Evolutionary conservation across 2,329 filamentous ascomycete genomes (phyloP), one percentile per base, ranked within the genome.

Genomic region (Fusarium neocosmosporiellum): DNA sequence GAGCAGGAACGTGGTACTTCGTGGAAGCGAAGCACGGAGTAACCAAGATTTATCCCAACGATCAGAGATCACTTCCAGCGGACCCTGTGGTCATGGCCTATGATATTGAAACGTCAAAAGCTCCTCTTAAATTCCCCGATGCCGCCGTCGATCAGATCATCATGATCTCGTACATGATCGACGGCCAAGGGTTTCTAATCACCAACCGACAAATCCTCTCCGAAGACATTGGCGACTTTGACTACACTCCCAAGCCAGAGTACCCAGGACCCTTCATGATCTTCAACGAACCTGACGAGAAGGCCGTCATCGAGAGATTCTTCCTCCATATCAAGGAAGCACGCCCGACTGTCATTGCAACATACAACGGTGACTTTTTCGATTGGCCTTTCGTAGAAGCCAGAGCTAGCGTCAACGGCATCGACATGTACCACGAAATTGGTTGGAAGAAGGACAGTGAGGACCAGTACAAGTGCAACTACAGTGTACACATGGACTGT

Each of bases 101-200:
- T 83, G 96, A 99, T 90, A 99, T 99, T 79, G 96, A 99, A 83
- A 99, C 96, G 3, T 96, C 94, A 7, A 99, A 99, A 80, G 86
- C 96, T 18, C 96, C 97, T 2, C 86, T 99, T 63, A 99, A 99
- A 82, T 99, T 99, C 77, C 97, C 96, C 29, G 97, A 99, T 80
- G 92, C 96, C 2, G 89, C 95, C 5, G 92, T 98, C 71, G 96
- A 99, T 83, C 96, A 98, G 81, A 93, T 99, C 79, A 99, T 99
- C 95, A 99, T 99, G 96, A 96, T 99, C 81, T 99, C 97, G 34
- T 99, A 99, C 86, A 99, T 99, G 97, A 98, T 99, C 78, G 96
- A 99, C 77, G 97, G 96, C 0, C 95, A 98, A 83, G 96, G 96
- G 6, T 99, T 98, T 77, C 87, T 99, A 37, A 98, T 99, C 82